Conservation (phyloP, 2,329 filamentous ascomycete genomes). For the Mycosphaerella sp. region DNA sequence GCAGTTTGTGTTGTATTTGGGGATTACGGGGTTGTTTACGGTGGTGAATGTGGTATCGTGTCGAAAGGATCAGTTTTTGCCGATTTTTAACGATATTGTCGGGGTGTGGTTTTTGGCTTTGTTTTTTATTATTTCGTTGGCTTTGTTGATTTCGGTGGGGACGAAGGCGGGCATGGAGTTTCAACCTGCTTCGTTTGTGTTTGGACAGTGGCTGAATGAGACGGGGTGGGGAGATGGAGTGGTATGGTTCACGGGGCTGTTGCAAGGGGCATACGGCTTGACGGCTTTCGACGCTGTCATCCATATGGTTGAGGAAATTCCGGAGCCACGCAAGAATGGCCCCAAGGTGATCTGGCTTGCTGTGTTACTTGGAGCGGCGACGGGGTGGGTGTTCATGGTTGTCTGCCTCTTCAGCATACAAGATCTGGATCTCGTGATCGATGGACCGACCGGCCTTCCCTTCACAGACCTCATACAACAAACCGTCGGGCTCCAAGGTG, state of each 20-base stretch:
- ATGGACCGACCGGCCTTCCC: slow-evolving; percentile 47
- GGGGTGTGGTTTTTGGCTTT: slow-evolving; percentile 49
- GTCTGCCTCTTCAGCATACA: slow-evolving; percentile 51
- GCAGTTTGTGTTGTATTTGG: slow-evolving; percentile 51
- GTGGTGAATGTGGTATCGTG: slow-evolving; percentile 49
- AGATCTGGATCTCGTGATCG: slow-evolving; percentile 43
- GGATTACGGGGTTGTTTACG: slow-evolving; percentile 45
- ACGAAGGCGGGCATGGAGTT: slow-evolving; percentile 41
- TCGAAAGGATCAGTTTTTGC: slow-evolving; percentile 44
- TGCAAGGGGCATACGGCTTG: slow-evolving; percentile 53
- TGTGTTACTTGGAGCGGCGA: slow-evolving; percentile 38
- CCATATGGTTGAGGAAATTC: slow-evolving; percentile 55
- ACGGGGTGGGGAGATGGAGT: slow-evolving; percentile 52
- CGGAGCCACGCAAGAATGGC: slow-evolving; percentile 46
- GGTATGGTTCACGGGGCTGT: slow-evolving; percentile 53
- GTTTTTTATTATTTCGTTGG: slow-evolving; percentile 49
- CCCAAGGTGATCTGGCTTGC: slow-evolving; percentile 51
- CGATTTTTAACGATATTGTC: slow-evolving; percentile 53
- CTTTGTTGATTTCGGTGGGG: slow-evolving; percentile 49
- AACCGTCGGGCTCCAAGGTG: slow-evolving; percentile 44
- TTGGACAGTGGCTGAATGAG: slow-evolving; percentile 47
- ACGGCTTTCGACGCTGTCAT: slow-evolving; percentile 56
- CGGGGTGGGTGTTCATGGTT: slow-evolving; percentile 54
- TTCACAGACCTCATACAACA: slow-evolving; percentile 56
- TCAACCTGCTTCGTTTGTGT: slow-evolving; percentile 49